phyloP scores from a whole-genome alignment of 495 filamentous ascomycete genomes.

The Xylaria longipes region DNA sequence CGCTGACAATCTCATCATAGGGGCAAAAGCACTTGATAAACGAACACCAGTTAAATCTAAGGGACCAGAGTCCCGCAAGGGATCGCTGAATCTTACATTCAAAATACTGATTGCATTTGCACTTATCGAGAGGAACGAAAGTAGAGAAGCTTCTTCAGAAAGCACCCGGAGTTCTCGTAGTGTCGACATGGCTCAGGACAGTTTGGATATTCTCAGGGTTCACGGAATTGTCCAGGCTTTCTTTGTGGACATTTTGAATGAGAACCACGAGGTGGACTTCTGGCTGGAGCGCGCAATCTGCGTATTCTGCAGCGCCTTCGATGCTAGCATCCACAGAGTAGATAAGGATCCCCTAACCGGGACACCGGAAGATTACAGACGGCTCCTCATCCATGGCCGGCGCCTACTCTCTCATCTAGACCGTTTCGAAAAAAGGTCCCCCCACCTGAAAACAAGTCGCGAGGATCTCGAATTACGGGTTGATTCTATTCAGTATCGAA shows the following conservation, averaged over 20 bases:
- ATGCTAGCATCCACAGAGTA: conserved; percentile 65
- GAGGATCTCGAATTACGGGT: conserved; percentile 56
- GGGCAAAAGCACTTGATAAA: conserved; percentile 60
- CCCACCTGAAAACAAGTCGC: conserved; percentile 47
- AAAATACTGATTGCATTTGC: conserved; percentile 72
- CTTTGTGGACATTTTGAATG: conserved; percentile 70
- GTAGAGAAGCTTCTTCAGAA: conserved; percentile 48
- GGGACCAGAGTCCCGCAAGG: conserved; percentile 52
- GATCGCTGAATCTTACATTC: conserved; percentile 68
- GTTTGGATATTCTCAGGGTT: conserved; percentile 74
- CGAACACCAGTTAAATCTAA: conserved; percentile 63
- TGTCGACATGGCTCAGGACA: conserved; percentile 48
- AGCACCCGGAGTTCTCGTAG: conserved; percentile 53
- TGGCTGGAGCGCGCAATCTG: conserved; percentile 68
- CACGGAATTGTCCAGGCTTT: conserved; percentile 83
- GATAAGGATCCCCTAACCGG: conserved; percentile 60
- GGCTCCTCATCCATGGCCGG: conserved; percentile 72
- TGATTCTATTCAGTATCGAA: conserved; percentile 61
- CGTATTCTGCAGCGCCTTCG: conserved; percentile 69
- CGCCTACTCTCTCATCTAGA: conserved; percentile 58
- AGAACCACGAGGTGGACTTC: conserved; percentile 61
- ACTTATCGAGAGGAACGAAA: conserved; percentile 70
- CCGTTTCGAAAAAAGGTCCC: conserved; percentile 50
- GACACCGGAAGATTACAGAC: conserved; percentile 73
- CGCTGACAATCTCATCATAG: conserved; percentile 30